Base-by-base conservation (phyloP, 2,329 filamentous ascomycete genomes). In the Fusarium poae region DNA sequence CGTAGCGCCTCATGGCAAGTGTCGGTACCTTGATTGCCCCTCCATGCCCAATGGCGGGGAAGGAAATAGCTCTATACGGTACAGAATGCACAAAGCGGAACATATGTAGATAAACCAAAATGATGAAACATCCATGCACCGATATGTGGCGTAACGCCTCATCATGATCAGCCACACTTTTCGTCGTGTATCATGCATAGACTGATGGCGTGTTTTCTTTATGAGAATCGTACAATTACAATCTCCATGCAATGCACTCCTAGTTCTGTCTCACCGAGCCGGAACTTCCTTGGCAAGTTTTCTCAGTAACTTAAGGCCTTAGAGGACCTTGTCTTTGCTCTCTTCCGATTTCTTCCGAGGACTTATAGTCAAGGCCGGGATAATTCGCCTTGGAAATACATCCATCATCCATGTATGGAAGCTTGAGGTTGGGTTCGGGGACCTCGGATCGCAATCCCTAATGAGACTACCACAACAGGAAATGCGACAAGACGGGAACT, bases 1-100 rank as follows among this genome's bases (percentile, higher is more conserved):
- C 66, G 57, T 53, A 50, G 68, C 66, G 53, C 29, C 49, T 55
- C 23, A 48, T 54, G 43, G 48, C 48, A 40, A n/a, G 44, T 44
- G 23, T 40, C 32, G 34, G 66, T 69, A 68, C 65, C 66, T 68
- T 68, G 66, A 65, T 71, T 71, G 68, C 68, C 68, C 68, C 68
- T 69, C 68, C 68, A 71, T 70, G 34, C 43, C 57, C 56, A 51
- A 64, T 70, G 65, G 68, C 54, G 68, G 65, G 68, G 68, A 50
- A 51, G 34, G 23, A 20, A 15, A 70, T 70, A 20, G 21, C 6
- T 35, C 23, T 69, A 69, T 27, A 49, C 60, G 5, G 53, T 43
- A 6, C 20, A 18, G 10, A 11, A 30, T 45, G 25, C n/a, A 39
- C 15, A 11, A 52, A 62, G 51, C 3, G 16, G 35, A n/a, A n/a